phyloP scores from a whole-genome alignment of 2,329 filamentous ascomycete species.

The Juglanconis juglandina region DNA sequence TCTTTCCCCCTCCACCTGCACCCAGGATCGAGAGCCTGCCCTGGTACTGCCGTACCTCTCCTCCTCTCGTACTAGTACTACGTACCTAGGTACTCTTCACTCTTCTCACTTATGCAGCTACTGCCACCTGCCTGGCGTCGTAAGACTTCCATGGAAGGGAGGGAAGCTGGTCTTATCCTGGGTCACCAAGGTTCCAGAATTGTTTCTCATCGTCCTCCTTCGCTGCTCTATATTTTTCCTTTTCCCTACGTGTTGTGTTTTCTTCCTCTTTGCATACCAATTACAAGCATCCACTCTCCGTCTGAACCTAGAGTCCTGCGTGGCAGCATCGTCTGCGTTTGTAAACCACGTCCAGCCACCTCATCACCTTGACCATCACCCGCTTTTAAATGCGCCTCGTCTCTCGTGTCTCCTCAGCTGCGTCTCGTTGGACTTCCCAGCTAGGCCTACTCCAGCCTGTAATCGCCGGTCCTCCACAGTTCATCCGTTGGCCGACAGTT shows the following conservation, averaged over 20 bases:
- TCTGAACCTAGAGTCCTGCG: not conserved
- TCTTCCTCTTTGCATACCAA: not conserved
- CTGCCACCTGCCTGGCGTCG: not conserved
- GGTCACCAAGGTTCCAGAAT: not conserved
- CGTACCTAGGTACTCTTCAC: no score
- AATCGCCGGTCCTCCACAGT: not conserved
- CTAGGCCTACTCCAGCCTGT: not conserved
- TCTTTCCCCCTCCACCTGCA: not conserved
- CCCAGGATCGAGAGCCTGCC: not conserved
- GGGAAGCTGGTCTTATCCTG: not conserved
- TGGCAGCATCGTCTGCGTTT: not conserved
- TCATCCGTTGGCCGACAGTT: not conserved
- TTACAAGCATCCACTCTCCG: not conserved
- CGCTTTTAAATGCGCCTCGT: not conserved
- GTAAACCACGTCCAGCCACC: not conserved
- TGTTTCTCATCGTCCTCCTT: not conserved
- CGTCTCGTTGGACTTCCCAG: not conserved
- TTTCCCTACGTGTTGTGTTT: not conserved
- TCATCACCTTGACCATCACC: not conserved
- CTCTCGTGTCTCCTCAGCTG: not conserved
- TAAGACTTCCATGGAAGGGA: not conserved
- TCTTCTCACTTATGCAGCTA: not conserved
- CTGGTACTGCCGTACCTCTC: not conserved
- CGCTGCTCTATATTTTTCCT: not conserved
- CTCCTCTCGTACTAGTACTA: not conserved